Base-by-base conservation (phyloP, 805 yeast species). In the Barnettozyma sucrosica region DNA sequence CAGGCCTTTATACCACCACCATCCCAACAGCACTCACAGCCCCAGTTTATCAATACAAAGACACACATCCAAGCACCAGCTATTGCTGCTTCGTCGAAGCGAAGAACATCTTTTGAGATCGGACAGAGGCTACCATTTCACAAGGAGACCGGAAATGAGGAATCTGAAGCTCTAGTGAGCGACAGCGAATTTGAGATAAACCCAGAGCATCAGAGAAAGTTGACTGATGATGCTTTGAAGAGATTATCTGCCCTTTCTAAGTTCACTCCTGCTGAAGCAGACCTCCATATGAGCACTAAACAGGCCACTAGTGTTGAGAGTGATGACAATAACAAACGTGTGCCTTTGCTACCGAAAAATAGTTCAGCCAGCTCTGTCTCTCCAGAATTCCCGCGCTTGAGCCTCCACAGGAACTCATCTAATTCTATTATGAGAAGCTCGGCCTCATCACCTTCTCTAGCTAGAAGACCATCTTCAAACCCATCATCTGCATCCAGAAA, bases 11-110 rank as follows among this genome's bases (percentile, higher is more conserved):
- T 46, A 10, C 45, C 53, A 9, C 55, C 51, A 9, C 54, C 51
- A 6, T 25, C 42, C 7, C 51, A 45, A 14, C 54, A 51, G 20
- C 36, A 34, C 14, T 41, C 60, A 6, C 56, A 50, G 23, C 44
- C 57, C 8, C 63, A 58, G 44, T 58, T 58, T 47, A 54, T 60
- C 39, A 59, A 61, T 38, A 58, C 66, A 3, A 61, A 63, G 33
- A 64, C 68, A 19, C 71, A 68, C 45, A 68, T 69, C 6, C 74
- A 69, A 48, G 69, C 72, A 4, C 73, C 72, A 2, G 72, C 72
- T 2, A 64, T 66, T 48, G 64, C 67, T 18, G 66, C 68, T 1
- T 62, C 67, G 4, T 53, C 67, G 24, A 66, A 56, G 50, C 59
- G 61, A 61, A 51, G 59, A 51, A 64, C 53, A 7, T 64, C 59